Evolutionary conservation across 345 rosid species (phyloP).

Genomic region (Erysimum cheiranthoides): DNA sequence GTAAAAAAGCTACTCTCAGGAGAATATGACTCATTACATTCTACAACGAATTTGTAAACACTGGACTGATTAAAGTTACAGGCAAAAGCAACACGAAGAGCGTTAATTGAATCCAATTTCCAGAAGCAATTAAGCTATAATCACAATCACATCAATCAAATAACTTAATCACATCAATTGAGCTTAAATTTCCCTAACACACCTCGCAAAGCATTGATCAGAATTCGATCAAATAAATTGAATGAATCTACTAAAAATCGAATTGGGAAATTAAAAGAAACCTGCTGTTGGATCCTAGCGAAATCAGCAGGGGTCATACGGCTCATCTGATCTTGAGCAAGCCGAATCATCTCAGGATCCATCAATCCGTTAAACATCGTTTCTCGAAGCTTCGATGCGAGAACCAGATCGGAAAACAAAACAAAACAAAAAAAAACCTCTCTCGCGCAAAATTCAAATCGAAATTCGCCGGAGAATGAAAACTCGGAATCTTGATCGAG

Average conservation of each 20-base stretch:
- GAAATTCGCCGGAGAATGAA: background rate
- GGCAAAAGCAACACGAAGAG: no score
- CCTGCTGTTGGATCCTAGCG: conserved; percentile 77
- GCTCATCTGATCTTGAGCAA: conserved; percentile 97
- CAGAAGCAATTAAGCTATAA: background rate
- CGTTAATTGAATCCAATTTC: background rate
- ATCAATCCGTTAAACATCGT: conserved; percentile 79
- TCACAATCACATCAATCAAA: conserved; percentile 12
- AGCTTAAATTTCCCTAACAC: background rate
- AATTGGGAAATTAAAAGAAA: background rate
- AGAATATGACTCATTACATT: no score
- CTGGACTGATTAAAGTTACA: no score
- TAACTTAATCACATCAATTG: background rate
- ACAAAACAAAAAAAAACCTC: background rate
- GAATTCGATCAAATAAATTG: background rate
- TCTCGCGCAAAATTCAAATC: background rate
- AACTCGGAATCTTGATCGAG: conserved; percentile 17
- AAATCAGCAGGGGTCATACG: conserved; percentile 91
- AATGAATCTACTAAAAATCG: background rate
- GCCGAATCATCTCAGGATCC: conserved; percentile 90
- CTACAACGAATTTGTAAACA: no score
- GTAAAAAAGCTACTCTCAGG: no score
- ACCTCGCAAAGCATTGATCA: background rate
- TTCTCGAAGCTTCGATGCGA: conserved; percentile 16
- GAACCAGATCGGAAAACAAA: conserved; percentile 22